A percentile compares a stretch with the other conserved stretches of the same genome.
phyloP scores from a whole-genome alignment of 148 eudicot species.

The Rhododendron kiyosumense region DNA sequence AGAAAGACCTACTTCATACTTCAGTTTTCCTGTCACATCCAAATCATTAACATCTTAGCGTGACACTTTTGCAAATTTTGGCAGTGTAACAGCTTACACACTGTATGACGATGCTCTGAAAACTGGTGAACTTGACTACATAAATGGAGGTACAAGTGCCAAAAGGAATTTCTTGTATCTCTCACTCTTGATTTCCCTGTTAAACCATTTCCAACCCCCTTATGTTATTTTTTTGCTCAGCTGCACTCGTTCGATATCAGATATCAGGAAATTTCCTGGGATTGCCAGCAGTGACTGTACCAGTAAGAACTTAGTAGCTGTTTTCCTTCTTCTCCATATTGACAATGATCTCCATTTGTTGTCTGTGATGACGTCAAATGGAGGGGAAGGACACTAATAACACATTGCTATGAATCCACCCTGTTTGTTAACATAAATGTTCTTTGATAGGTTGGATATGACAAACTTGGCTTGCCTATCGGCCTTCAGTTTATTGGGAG shows the following conservation, averaged over 20 bases:
- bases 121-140: conserved; percentile 90
- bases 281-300: conserved; percentile 89
- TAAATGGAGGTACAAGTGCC: conserved; percentile 69
- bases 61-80: not conserved
- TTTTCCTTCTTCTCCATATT: not conserved
- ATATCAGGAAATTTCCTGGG: conserved; percentile 97
- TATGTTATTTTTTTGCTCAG: conserved; percentile 30
- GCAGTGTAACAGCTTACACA: conserved; percentile 75
- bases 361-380: not conserved
- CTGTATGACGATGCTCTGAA: conserved; percentile 55
- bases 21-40: not conserved
- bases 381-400: not conserved
- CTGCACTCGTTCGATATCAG: conserved; percentile 74
- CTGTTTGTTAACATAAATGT: not conserved
- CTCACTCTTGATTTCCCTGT: not conserved
- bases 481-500: conserved; percentile 89
- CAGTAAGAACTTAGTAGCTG: conserved; percentile 35
- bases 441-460: conserved; percentile 73
- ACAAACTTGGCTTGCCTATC: conserved; percentile 74
- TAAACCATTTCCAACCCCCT: not conserved
- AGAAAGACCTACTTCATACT: not conserved
- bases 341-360: not conserved
- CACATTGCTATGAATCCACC: not conserved
- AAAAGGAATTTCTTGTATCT: not conserved
- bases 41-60: not conserved